Percentiles rank a stretch among this genome's conserved stretches.
Conservation (phyloP, 1,284 basidiomycete species). For the Mycosarcoma maydis region DNA sequence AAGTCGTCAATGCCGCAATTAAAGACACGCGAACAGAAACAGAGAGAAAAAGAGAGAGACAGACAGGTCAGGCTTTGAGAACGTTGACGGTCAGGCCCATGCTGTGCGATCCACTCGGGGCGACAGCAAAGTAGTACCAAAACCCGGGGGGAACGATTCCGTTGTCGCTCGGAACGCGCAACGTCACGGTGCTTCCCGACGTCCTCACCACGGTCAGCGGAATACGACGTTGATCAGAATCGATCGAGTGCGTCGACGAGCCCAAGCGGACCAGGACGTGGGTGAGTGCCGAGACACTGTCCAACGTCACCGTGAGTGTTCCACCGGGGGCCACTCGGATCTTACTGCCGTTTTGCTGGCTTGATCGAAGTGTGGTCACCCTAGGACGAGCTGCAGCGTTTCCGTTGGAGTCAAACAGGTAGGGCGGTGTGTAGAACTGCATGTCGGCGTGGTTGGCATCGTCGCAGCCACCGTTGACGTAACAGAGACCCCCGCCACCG, state of each 20-base stretch:
- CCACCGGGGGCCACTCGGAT: conserved; percentile 6
- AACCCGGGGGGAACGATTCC: conserved; percentile 1
- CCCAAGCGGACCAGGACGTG: conserved; percentile 1
- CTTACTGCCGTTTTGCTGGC: conserved; percentile 3
- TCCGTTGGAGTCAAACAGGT: conserved; percentile 3
- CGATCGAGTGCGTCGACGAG: conserved; percentile 4
- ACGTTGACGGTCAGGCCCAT: conserved; percentile 4
- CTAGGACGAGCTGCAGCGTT: not conserved
- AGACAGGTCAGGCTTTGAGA: conserved; percentile 1
- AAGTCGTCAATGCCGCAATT: too few relatives aligned
- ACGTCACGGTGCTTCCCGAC: conserved; percentile 1
- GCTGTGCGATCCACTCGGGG: not conserved
- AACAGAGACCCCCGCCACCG: conserved; percentile 4
- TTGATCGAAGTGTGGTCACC: not conserved
- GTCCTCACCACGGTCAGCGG: not conserved
- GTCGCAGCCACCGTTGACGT: not conserved
- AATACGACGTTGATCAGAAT: conserved; percentile 1
- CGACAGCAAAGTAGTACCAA: conserved; percentile 8
- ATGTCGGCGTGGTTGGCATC: not conserved
- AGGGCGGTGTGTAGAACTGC: conserved; percentile 5
- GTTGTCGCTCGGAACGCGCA: conserved; percentile 1
- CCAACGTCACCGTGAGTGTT: conserved; percentile 1
- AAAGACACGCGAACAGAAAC: too few relatives aligned
- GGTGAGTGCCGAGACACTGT: not conserved
- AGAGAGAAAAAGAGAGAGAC: too few relatives aligned